Base-by-base conservation (phyloP, 257 asterid species). In the Scutellaria baicalensis region DNA sequence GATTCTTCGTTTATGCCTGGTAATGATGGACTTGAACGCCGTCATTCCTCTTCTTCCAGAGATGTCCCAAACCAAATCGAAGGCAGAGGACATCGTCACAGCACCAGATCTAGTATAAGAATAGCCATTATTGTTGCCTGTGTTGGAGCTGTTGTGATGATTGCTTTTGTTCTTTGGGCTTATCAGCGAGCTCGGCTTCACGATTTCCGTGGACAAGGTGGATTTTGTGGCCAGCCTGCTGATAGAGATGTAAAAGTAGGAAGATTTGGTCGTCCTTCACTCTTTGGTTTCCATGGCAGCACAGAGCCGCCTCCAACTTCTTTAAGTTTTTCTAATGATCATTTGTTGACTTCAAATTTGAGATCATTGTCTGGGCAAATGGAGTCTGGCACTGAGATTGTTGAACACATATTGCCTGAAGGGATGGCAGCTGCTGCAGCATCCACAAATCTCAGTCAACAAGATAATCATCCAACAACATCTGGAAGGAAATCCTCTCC, bases 261-360 rank as follows among this genome's bases (percentile, higher is more conserved):
- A 67, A 84, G 78, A 66, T 81, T 85, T 18, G 74, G 77, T 12
- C 85, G 86, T 35, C 83, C 90, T 66, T 80, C 94, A 17, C 84
- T 88, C 77, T 88, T 87, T 79, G 82, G 84, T 62, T 87, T 88
- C 81, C 88, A 79, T 61, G 78, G 79, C 59, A 74, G 66, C 68
- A 65, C 75, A 8, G 95, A 83, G 45, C 91, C 89, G 1, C 96
- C 90, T 51, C 90, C 88, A 7, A 76, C 85, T 70, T 86, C 90
- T 1, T 66, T 89, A 70, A 91, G 97, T 82, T 89, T 91, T 79
- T 91, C 95, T 69, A 82, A 89, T 56, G 96, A 89, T 79, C 97
- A 87, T 80, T 77, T 91, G 75, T 79, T 91, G 76, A 83, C 96
- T 66, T 77, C 87, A 44, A 85, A 88, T 71, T 82, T 92, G 56